Base-by-base conservation (phyloP, 2,329 filamentous ascomycete genomes). In the Metarhizium rileyi region DNA sequence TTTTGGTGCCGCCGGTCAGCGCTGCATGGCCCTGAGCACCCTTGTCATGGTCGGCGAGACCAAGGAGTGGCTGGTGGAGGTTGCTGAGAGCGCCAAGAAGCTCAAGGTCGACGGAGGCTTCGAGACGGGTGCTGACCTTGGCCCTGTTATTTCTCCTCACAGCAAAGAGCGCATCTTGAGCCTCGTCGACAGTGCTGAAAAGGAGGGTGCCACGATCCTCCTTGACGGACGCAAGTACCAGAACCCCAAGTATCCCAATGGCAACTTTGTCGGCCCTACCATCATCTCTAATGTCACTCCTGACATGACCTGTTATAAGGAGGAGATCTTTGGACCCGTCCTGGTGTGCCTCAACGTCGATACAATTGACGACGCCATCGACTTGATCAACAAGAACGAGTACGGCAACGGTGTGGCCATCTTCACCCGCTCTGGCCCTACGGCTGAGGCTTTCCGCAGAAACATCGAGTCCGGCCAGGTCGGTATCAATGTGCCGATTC, bases 381-480 rank as follows among this genome's bases (percentile, higher is more conserved):
- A 86, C 28, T 72, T 90, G 55, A 90, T 93, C 74, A 93, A 93
- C 72, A 74, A 71, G 53, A 93, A 93, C 70, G 85, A 90, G 68
- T 93, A 93, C 66, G 87, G 87, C 58, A 93, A 93, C 72, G 87
- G 87, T 56, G 83, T 83, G 10, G 87, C 88, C 60, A 87, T 93
- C 72, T 93, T 93, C 73, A 93, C 87, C 14, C 77, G 79, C 55
- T 87, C 81, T 20, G 87, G 87, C 22, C 74, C 87, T 6, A 89
- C 86, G 14, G 88, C 87, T 38, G 83, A 84, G 63, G 77, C 77
- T 23, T 93, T 91, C 78, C 83, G 88, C 61, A 80, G 81, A 63
- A 80, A 86, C 63, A 89, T 93, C 59, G 85, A 93, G 71, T 86
- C 87, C 48, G 87, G 87, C 23, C 87, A 93, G 73, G 83, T 93